These are phyloP conservation scores for Rhizophagus sp. DNA, from an alignment of 192 early-diverging fungal genomes.

Conservation along the genomic window DNA sequence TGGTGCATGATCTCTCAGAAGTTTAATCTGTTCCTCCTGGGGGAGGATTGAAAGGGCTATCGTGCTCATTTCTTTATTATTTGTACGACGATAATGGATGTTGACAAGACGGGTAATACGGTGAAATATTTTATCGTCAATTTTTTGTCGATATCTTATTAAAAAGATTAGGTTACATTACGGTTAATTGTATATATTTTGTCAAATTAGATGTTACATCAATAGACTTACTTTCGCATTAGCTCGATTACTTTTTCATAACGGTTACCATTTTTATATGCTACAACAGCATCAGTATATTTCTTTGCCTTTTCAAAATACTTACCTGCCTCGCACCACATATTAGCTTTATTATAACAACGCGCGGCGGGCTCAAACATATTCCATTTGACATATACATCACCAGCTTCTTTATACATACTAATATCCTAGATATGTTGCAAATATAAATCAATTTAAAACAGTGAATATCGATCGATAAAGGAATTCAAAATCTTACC, in stretches of 20 bases:
- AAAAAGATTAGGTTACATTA: neutral
- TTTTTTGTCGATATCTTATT: slow-evolving; percentile 14
- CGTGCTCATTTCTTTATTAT: slow-evolving; percentile 3
- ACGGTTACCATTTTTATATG: slow-evolving; percentile 8
- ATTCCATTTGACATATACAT: neutral
- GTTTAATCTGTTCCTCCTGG: slow-evolving; percentile 4
- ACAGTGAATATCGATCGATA: neutral
- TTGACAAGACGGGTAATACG: slow-evolving; percentile 4
- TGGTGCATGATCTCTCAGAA: slow-evolving; percentile 12
- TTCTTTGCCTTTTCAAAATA: slow-evolving; percentile 26
- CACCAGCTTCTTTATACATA: slow-evolving; percentile 19
- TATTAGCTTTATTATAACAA: neutral
- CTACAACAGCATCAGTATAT: slow-evolving; percentile 12
- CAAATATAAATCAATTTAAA: neutral
- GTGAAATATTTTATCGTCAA: slow-evolving; percentile 9
- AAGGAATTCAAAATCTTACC: neutral
- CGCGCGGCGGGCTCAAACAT: slow-evolving; percentile 14
- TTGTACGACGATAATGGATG: neutral
- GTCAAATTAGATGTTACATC: neutral
- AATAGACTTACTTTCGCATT: slow-evolving; percentile 24
- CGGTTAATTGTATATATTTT: neutral
- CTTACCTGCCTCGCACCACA: neutral
- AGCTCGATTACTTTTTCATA: slow-evolving; percentile 16
- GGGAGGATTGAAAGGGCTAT: neutral
- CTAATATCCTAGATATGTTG: neutral